phyloP scores from a whole-genome alignment of 306 rosid species.

The Astragalus membranaceus region DNA sequence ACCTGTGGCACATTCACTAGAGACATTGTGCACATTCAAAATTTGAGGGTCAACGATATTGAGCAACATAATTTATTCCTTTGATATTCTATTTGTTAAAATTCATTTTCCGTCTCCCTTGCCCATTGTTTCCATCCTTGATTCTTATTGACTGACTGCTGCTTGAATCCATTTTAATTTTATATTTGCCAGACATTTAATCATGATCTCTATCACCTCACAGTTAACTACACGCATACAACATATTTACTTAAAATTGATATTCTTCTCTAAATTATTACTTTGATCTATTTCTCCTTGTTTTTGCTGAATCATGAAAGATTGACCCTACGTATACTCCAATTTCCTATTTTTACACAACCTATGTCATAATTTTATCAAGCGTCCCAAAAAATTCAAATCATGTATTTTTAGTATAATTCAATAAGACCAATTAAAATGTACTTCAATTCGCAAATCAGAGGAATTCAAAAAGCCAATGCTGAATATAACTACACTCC shows the following conservation, averaged over 20 bases:
- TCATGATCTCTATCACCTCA: neutral
- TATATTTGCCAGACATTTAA: neutral
- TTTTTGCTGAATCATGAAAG: neutral
- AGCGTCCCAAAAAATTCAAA: neutral
- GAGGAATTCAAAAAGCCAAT: neutral
- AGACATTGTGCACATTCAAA: neutral
- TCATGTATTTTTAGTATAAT: neutral
- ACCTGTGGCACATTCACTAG: neutral
- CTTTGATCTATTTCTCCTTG: neutral
- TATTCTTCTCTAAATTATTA: neutral
- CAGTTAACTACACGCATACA: neutral
- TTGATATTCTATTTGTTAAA: neutral
- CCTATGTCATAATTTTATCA: neutral
- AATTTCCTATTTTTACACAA: neutral
- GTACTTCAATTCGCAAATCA: slow-evolving; percentile 5
- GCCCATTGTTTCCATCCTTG: neutral
- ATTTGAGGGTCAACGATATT: neutral
- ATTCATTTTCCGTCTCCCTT: neutral
- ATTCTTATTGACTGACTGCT: neutral
- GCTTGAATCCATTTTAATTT: neutral
- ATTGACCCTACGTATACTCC: neutral
- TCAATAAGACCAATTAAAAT: slow-evolving; percentile 10
- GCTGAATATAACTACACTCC: neutral
- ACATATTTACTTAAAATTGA: neutral
- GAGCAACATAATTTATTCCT: neutral